Evolutionary conservation across 73 alveolate genomes (phyloP).

Genomic region (Breviolum minutum): DNA sequence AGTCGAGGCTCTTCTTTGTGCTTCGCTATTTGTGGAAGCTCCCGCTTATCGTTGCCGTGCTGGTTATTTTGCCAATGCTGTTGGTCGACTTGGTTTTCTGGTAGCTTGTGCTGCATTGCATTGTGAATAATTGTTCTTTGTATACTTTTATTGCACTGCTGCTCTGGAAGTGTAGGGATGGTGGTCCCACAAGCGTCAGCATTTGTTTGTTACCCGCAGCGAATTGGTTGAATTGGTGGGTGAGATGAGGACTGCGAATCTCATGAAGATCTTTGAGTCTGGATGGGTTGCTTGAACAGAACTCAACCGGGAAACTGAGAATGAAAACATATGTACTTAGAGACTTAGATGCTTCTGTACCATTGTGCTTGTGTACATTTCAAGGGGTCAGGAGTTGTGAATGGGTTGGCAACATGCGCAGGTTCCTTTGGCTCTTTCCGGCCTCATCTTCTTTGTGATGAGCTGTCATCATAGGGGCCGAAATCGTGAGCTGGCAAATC

Average conservation of each 20-base stretch:
- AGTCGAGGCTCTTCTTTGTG: not conserved
- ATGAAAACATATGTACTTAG: too few species aligned
- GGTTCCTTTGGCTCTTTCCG: slow-evolving; percentile 47
- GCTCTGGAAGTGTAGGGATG: too few species aligned
- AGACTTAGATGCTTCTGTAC: not conserved
- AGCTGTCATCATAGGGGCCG: slow-evolving; percentile 58
- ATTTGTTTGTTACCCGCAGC: too few species aligned
- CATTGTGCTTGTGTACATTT: not conserved
- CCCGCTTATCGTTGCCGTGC: not conserved
- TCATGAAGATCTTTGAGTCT: slow-evolving; percentile 37
- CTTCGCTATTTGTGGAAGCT: slow-evolving; percentile 43
- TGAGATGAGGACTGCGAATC: slow-evolving; percentile 46
- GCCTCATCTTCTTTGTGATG: slow-evolving; percentile 68
- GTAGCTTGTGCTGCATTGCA: not conserved
- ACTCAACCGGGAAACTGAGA: not conserved
- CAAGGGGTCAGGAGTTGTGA: not conserved
- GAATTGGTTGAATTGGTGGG: not conserved
- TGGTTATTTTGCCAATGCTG: slow-evolving; percentile 69
- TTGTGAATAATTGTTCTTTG: not conserved
- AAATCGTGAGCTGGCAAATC: slow-evolving; percentile 44
- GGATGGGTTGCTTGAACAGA: slow-evolving; percentile 43
- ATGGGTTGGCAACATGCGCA: not conserved
- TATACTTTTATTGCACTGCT: not conserved
- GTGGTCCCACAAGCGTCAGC: too few species aligned
- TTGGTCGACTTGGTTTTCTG: slow-evolving; percentile 39